These are phyloP conservation scores for Paradendryphiella salina DNA, from an alignment of 2,329 filamentous ascomycete species.

Conservation along the genomic window DNA sequence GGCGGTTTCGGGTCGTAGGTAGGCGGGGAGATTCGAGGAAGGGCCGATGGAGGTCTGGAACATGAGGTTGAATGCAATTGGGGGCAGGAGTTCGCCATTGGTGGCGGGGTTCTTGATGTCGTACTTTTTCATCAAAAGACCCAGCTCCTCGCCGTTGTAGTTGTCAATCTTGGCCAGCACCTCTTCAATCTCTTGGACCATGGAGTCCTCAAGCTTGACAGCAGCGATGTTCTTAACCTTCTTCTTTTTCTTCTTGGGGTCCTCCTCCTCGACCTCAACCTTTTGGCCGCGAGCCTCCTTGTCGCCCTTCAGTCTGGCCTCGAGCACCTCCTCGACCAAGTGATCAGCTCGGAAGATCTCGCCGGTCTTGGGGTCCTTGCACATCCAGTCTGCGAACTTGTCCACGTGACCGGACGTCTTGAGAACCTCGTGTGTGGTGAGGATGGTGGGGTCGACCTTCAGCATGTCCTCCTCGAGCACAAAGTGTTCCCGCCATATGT, in stretches of 20 bases:
- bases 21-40: constrained; percentile 77
- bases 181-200: constrained; percentile 89
- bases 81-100: constrained; percentile 73
- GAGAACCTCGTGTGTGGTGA: constrained; percentile 90
- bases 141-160: constrained; percentile 84
- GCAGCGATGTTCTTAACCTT: constrained; percentile 64
- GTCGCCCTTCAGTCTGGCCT: constrained; percentile 83
- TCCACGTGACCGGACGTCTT: constrained; percentile 95
- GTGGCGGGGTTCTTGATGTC: constrained; percentile 87
- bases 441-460: constrained; percentile 89
- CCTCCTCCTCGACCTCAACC: constrained; percentile 73
- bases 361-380: constrained; percentile 95
- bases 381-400: constrained; percentile 99
- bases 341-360: constrained; percentile 97
- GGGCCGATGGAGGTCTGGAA: constrained; percentile 95
- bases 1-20: constrained; percentile 76
- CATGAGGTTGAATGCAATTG: constrained; percentile 97
- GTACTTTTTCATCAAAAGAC: constrained; percentile 82
- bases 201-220: constrained; percentile 82
- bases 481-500: constrained; percentile 91
- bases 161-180: constrained; percentile 93
- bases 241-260: constrained; percentile 87
- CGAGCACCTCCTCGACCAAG: constrained; percentile 91
- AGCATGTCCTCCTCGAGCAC: constrained; percentile 93
- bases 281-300: constrained; percentile 88